Base-by-base conservation (phyloP, 2,329 filamentous ascomycete species). In the Sporothrix brunneoviolacea region DNA sequence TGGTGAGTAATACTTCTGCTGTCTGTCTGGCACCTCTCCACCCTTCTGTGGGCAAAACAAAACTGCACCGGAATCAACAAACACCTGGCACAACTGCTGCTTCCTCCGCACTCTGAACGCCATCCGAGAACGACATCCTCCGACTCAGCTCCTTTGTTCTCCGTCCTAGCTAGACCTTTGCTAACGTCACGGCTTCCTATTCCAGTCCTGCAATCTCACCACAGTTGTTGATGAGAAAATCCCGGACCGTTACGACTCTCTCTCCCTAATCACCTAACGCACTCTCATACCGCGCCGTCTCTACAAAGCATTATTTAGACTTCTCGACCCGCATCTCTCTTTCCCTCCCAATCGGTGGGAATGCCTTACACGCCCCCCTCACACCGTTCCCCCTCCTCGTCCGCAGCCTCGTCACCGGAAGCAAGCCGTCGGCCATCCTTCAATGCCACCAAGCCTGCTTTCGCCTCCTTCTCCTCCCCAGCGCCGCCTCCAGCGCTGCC, bases 341-440 rank as follows among this genome's bases (percentile, higher is more conserved):
- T 39, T 30, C 39, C 55, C 56, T 51, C 60, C 55, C 59, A 58
- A 61, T 58, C 58, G 50, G 61, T 66, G 66, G 73, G 77, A 73
- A 93, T 93, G 88, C 88, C 88, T 81, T 93, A 93, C 74, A 93
- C 88, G 68, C 87, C 88, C 54, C 88, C 88, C 56, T 80, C 83
- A 61, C 79, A 80, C 64, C 72, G 76, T 64, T 83, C 81, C 54
- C 80, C 81, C 62, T 73, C 80, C 59, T 73, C 77, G 55, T 82
- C 81, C 61, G 71, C 73, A 53, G 70, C 76, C 46, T 62, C 72
- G 19, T 83, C 81, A 46, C 80, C 80, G 12, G 70, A 73, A 58
- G 63, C 66, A 57, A 83, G 79, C 63, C 77, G 81, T 56, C 74
- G 80, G 54, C 72, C 79, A 15, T 84, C 81, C 15, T 68, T 80